Conservation (phyloP, 805 yeast genomes). For the Cyberlindnera mississippiensis region DNA sequence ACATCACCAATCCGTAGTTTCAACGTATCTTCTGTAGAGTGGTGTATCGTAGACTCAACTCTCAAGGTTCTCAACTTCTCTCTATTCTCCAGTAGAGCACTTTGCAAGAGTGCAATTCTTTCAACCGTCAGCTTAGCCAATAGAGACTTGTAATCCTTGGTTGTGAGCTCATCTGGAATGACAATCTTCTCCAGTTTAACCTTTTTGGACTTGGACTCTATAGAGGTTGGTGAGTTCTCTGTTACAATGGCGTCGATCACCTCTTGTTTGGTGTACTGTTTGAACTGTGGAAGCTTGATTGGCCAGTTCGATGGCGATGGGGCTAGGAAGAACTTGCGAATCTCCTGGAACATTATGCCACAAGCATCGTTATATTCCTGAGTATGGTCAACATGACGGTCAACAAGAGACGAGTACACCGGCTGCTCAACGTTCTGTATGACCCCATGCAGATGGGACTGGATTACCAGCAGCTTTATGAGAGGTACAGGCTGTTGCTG, state of each 20-base stretch:
- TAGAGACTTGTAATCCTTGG: conserved; percentile 33
- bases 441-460: conserved; percentile 42
- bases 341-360: conserved; percentile 10
- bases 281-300: conserved; percentile 14
- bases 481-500: conserved; percentile 34
- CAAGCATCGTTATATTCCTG: conserved; percentile 20
- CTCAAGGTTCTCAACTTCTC: conserved; percentile 28
- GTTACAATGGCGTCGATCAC: conserved; percentile 20
- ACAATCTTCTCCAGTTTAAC: conserved; percentile 14
- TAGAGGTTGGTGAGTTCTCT: conserved; percentile 4
- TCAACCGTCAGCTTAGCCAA: conserved; percentile 36
- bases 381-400: conserved; percentile 9
- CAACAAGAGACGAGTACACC: conserved; percentile 27
- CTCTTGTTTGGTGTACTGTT: conserved; percentile 14
- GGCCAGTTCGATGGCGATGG: conserved; percentile 10
- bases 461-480: conserved; percentile 40
- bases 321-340: conserved; percentile 12
- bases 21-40: conserved; percentile 35
- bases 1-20: conserved; percentile 38
- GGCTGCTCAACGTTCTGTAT: conserved; percentile 13
- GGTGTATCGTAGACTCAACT: conserved; percentile 37
- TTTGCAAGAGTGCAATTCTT: conserved; percentile 29
- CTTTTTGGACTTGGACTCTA: conserved; percentile 2
- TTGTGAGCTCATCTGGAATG: conserved; percentile 22
- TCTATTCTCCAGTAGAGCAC: conserved; percentile 22